These are phyloP conservation scores for Dothistroma septosporum DNA, from an alignment of 2,329 filamentous ascomycete genomes.

Conservation along the genomic window DNA sequence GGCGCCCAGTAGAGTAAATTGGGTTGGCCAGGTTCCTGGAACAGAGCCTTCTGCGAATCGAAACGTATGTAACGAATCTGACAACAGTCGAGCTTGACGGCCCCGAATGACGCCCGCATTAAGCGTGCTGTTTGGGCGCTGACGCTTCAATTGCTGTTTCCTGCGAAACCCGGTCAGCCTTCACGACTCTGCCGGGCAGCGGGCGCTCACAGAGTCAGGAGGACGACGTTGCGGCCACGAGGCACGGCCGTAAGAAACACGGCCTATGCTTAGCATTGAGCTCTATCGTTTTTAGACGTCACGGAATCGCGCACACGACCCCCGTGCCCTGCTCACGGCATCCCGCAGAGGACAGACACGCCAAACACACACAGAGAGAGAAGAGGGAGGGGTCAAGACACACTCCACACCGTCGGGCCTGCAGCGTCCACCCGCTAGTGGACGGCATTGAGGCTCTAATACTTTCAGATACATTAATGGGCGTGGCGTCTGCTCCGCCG, in stretches of 20 bases:
- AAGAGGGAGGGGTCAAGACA: not conserved
- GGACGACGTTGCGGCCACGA: not conserved
- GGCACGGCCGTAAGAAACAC: slow-evolving; percentile 1
- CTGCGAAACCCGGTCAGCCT: not conserved
- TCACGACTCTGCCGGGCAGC: not conserved
- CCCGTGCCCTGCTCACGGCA: not conserved
- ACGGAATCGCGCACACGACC: not conserved
- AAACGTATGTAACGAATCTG: not conserved
- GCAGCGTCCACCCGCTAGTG: slow-evolving; percentile 3
- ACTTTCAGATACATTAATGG: slow-evolving; percentile 4
- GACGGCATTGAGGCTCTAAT: slow-evolving; percentile 2
- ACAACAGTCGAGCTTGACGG: not conserved
- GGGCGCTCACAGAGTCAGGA: not conserved
- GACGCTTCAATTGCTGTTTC: not conserved
- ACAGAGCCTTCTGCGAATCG: not conserved
- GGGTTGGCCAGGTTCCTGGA: not conserved
- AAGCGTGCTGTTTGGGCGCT: not conserved
- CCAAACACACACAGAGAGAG: not conserved
- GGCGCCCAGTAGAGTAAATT: not conserved
- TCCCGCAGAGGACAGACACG: not conserved
- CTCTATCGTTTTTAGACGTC: not conserved
- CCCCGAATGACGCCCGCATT: no score
- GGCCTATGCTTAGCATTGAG: not conserved
- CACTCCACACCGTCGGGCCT: slow-evolving; percentile 1
- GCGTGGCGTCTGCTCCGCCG: slow-evolving; percentile 9